Percentiles rank a stretch among this genome's conserved stretches.
These are phyloP conservation scores for Arbutus unedo DNA, from an alignment of 148 eudicot genomes.

Conservation along the genomic window DNA sequence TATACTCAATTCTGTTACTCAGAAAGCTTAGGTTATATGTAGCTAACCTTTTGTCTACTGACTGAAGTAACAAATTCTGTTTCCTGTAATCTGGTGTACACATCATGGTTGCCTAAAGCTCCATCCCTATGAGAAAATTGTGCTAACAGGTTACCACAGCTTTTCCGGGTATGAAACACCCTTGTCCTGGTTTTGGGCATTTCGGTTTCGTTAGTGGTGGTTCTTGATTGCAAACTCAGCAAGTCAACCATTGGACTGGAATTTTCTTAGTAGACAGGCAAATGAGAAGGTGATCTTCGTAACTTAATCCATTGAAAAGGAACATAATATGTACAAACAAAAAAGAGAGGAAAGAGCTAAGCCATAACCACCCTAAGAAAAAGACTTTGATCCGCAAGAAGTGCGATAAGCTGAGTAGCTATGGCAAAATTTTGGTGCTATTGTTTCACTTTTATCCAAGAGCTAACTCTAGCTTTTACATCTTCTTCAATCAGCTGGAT, in stretches of 20 bases:
- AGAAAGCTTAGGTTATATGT: conserved; percentile 10
- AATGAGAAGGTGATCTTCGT: background rate
- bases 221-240: background rate
- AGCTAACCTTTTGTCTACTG: background rate
- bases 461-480: background rate
- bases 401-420: background rate
- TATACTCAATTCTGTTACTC: background rate
- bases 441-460: background rate
- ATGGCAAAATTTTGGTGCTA: background rate
- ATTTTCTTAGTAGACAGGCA: too few relatives aligned
- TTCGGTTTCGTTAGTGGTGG: background rate
- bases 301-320: background rate
- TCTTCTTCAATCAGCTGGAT: background rate
- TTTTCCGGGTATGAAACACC: background rate
- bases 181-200: conserved; percentile 4
- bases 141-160: background rate
- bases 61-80: background rate
- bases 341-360: background rate
- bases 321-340: background rate
- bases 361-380: background rate
- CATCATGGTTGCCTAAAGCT: background rate
- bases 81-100: background rate
- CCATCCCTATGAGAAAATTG: background rate
- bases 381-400: background rate
- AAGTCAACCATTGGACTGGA: background rate